Evolutionary conservation across 2,329 filamentous ascomycete species (phyloP), one percentile per base, ranked within the genome.

Genomic region (Fusarium sublunatum): DNA sequence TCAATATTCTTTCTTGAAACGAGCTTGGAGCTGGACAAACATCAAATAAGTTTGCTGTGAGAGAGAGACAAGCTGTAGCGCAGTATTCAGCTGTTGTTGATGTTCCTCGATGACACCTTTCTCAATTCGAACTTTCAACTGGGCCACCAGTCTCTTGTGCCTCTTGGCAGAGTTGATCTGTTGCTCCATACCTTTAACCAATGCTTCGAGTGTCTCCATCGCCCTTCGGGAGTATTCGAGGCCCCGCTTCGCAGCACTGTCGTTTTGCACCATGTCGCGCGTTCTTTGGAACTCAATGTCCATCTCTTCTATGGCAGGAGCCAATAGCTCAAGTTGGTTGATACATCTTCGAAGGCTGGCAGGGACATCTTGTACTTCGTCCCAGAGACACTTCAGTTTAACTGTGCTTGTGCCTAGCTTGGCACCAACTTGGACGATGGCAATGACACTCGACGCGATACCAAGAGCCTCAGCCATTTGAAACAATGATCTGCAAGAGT

Each of bases 401-500:
- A 64, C 19, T 0, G 38, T 43, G 11, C 49, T 64, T 1, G 53
- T 40, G 13, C 45, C 59, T 2, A 68, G n/a, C 25, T 68, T 66
- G 3, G 56, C 58, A 0, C 43, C 65, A 5, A 64, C 53, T 8
- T 52, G 47, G 2, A 61, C 52, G 5, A 68, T 42, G 5, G 65
- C 53, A 28, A 68, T 68, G 11, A 56, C 53, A 25, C 62, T 51
- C 0, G 62, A 59, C 1, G 55, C 62, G 5, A 67, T 5, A 11
- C 65, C 50, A 1, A 68, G 46, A 0, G 38, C 32, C 10, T 67
- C 66, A 4, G 66, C 62, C 65, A 69, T 68, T 3, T 24, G 10
- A 24, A 5, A 9, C 4, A 6, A 22, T n/a, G n/a, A n/a, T 7
- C 8, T 32, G 3, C 13, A 6, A 32, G 11, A 9, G 1, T 22